Evolutionary conservation across 2,329 filamentous ascomycete genomes (phyloP).

Genomic region (Penicillium thymicola): DNA sequence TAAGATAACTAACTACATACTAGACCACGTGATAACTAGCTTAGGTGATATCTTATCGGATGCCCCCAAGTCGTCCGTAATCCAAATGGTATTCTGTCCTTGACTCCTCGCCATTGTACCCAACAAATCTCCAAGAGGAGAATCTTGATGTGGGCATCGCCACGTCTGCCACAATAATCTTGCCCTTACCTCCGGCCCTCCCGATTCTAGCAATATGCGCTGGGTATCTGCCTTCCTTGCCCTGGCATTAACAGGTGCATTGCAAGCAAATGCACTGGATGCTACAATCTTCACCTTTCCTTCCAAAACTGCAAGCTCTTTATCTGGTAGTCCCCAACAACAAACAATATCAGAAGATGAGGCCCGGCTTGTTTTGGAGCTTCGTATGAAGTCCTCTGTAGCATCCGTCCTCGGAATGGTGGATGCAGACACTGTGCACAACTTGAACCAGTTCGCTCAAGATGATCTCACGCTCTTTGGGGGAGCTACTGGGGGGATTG

Average conservation of each 20-base stretch:
- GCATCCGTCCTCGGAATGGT: conserved; percentile 39
- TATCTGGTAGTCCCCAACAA: neutral
- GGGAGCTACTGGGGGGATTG: conserved; percentile 18
- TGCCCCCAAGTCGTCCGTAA: neutral
- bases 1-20: too few relatives aligned
- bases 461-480: conserved; percentile 52
- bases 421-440: conserved; percentile 51
- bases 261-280: conserved; percentile 30
- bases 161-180: neutral
- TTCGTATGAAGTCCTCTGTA: conserved; percentile 51
- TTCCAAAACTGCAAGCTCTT: conserved; percentile 1
- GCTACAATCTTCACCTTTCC: conserved; percentile 36
- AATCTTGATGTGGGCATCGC: neutral
- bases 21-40: conserved; percentile 1
- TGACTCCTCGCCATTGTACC: neutral
- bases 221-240: conserved; percentile 27
- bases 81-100: neutral
- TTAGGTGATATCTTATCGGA: conserved; percentile 9
- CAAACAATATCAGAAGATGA: conserved; percentile 28
- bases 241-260: conserved; percentile 24
- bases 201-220: conserved; percentile 24
- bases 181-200: neutral
- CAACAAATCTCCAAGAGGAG: neutral
- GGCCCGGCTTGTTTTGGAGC: conserved; percentile 41
- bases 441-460: conserved; percentile 61